These are phyloP conservation scores for Scenedesmus sp. DNA, from an alignment of 163 green algal species.

Conservation along the genomic window DNA sequence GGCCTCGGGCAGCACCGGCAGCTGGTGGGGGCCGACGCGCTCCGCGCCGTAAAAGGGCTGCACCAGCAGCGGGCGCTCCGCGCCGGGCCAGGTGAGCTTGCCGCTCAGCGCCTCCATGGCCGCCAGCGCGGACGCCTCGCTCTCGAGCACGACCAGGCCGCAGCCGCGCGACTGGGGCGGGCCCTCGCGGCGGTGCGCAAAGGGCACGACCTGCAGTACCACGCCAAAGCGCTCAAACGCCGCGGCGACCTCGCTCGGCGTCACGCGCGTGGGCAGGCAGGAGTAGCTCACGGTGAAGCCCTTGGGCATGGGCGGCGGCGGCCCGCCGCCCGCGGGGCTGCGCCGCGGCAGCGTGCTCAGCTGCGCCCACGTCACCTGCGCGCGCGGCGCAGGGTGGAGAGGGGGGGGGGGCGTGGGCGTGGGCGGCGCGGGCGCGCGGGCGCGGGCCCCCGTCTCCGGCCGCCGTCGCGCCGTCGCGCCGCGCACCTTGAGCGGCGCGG, in stretches of 20 bases:
- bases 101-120: conserved; percentile 21
- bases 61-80: conserved; percentile 37
- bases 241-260: conserved; percentile 21
- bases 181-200: conserved; percentile 38
- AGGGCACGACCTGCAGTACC: conserved; percentile 46
- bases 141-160: conserved; percentile 32
- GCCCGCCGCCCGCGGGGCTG: conserved; percentile 31
- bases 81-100: conserved; percentile 21
- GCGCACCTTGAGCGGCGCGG: conserved; percentile 39
- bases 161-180: conserved; percentile 27
- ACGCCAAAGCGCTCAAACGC: conserved; percentile 40
- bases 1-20: neutral
- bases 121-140: neutral
- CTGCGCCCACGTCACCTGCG: conserved; percentile 46
- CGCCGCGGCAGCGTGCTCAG: conserved; percentile 33
- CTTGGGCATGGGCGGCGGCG: conserved; percentile 10
- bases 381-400: neutral
- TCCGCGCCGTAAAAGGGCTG: conserved; percentile 26
- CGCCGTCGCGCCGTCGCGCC: neutral
- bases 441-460: neutral
- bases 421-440: neutral
- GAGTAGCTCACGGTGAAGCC: conserved; percentile 40
- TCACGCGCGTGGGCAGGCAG: conserved; percentile 29
- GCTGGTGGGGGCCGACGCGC: conserved; percentile 1
- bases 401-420: neutral